These are phyloP conservation scores for Globisporangium camurandrum DNA, from an alignment of 352 stramenopile genomes.

Conservation along the genomic window DNA sequence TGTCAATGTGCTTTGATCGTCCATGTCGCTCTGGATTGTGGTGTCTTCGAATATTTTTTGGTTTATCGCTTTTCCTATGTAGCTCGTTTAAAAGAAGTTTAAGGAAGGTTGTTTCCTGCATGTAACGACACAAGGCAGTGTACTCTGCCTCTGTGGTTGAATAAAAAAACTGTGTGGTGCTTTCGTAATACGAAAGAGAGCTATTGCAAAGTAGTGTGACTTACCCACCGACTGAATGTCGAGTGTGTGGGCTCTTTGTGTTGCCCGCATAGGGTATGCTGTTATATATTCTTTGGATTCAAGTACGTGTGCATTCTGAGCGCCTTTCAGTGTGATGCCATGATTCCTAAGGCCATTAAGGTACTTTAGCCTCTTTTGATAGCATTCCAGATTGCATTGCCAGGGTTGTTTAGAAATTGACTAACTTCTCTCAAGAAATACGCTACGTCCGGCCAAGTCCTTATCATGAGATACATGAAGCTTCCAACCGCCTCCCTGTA, in stretches of 20 bases:
- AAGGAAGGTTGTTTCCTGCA: conserved; percentile 16
- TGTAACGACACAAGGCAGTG: conserved; percentile 15
- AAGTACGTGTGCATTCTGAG: background rate
- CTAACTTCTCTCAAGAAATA: background rate
- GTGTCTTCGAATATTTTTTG: background rate
- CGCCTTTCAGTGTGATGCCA: background rate
- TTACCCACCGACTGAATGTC: conserved; percentile 14
- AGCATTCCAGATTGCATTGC: background rate
- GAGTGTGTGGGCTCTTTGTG: conserved; percentile 18
- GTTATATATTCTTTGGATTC: background rate
- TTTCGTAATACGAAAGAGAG: conserved; percentile 15
- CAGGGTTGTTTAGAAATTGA: background rate
- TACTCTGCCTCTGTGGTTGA: conserved; percentile 19
- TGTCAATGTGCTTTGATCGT: background rate
- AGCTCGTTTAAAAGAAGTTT: background rate
- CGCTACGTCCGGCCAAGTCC: background rate
- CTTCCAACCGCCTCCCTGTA: background rate
- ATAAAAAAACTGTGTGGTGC: conserved; percentile 18
- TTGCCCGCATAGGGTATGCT: background rate
- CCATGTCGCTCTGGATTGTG: background rate
- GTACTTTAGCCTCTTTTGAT: background rate
- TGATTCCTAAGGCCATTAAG: background rate
- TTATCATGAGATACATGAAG: background rate
- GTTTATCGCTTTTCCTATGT: background rate
- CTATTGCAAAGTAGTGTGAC: conserved; percentile 11